Conservation (phyloP, 2,329 filamentous ascomycete genomes). For the Xylaria sp. region DNA sequence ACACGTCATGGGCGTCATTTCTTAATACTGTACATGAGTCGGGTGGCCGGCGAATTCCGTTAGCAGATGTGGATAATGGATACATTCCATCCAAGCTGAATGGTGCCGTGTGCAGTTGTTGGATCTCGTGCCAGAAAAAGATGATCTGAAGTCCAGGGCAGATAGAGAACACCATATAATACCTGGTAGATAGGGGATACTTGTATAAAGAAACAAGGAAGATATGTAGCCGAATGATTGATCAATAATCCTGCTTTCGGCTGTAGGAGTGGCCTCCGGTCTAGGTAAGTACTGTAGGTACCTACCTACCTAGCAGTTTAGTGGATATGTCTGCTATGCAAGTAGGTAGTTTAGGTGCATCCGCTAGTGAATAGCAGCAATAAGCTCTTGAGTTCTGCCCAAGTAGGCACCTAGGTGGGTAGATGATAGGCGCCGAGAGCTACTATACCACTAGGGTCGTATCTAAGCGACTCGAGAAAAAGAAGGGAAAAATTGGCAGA, state of each 20-base stretch:
- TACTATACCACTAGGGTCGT: too few species aligned
- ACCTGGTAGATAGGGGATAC: not conserved
- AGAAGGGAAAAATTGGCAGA: not conserved
- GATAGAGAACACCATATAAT: not conserved
- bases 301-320: not conserved
- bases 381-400: not conserved
- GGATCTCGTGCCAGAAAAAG: not conserved
- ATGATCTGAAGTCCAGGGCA: not conserved
- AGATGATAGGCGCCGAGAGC: not conserved
- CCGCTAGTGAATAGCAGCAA: not conserved
- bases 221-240: not conserved
- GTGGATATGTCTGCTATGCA: too few species aligned
- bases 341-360: not conserved
- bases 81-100: not conserved
- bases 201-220: not conserved
- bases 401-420: not conserved
- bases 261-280: not conserved
- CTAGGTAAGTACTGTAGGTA: not conserved
- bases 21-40: not conserved
- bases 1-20: constrained; percentile 1
- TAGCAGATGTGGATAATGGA: too few species aligned
- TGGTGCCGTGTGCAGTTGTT: not conserved
- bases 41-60: not conserved
- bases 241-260: not conserved
- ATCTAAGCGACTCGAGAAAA: not conserved